phyloP scores from a whole-genome alignment of 2,329 filamentous ascomycete genomes.

The Aspergillus amoenus region DNA sequence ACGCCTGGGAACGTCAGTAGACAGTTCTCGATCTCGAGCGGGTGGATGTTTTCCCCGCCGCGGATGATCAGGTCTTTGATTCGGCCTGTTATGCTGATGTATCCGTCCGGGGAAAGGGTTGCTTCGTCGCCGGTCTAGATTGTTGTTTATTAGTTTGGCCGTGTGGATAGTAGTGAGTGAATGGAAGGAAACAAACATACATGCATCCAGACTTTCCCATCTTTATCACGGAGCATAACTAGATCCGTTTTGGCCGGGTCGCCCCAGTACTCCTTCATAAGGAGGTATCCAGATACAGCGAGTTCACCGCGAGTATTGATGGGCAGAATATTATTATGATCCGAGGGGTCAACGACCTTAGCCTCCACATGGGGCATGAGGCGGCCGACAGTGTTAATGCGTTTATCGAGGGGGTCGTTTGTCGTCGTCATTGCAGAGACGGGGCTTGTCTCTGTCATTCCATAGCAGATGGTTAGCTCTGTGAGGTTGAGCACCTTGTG shows the following conservation, averaged over 20 bases:
- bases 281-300: slow-evolving; percentile 76
- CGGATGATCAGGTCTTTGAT: slow-evolving; percentile 96
- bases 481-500: slow-evolving; percentile 72
- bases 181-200: slow-evolving; percentile 30
- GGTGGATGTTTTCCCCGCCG: slow-evolving; percentile 94
- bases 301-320: slow-evolving; percentile 74
- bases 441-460: slow-evolving; percentile 86
- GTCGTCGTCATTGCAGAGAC: slow-evolving; percentile 76
- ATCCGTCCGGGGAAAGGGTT: slow-evolving; percentile 77
- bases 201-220: slow-evolving; percentile 74
- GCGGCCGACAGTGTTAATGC: slow-evolving; percentile 74
- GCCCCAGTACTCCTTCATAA: slow-evolving; percentile 91
- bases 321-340: slow-evolving; percentile 60
- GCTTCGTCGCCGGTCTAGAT: slow-evolving; percentile 86
- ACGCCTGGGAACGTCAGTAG: slow-evolving; percentile 71
- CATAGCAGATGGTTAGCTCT: slow-evolving; percentile 90
- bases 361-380: slow-evolving; percentile 78
- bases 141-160: not conserved
- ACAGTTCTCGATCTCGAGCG: slow-evolving; percentile 87
- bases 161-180: not conserved
- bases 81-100: slow-evolving; percentile 81
- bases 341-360: slow-evolving; percentile 71
- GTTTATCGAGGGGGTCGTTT: slow-evolving; percentile 68
- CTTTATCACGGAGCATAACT: slow-evolving; percentile 60
- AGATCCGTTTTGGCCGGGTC: slow-evolving; percentile 68